Base-by-base conservation (phyloP, 768 basidiomycete genomes). In the Macrolepiota fuliginosa region DNA sequence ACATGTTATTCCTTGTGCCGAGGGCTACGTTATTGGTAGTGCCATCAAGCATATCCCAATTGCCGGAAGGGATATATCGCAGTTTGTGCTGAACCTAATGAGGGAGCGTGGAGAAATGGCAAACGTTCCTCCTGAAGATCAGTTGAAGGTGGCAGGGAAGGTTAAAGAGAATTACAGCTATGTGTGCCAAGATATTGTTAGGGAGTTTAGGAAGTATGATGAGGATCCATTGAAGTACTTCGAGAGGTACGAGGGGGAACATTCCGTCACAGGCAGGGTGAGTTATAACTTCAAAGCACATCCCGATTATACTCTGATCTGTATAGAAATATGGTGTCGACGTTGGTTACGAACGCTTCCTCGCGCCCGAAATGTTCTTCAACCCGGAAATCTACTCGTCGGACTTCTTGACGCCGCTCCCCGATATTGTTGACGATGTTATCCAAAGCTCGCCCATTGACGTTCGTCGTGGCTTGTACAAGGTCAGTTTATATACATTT, bases 11-110 rank as follows among this genome's bases (percentile, higher is more conserved):
- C 90, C 91, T 58, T 88, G 85, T 59, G 96, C 96, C 25, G 97
- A 98, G 70, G 97, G 97, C 49, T 99, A 98, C 73, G 97, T 99
- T 67, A 98, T 99, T 70, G 97, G 97, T 24, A 96, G 93, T 68
- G 92, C 96, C 1, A 98, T 99, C 83, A 98, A 98, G 75, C 94
- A 98, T 71, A 95, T 99, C 70, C 97, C 97, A 54, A 96, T 98
- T 69, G 97, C 96, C 35, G 97, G 97, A 12, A 91, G 96, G 65
- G 96, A 98, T 73, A 97, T 99, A 75, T 86, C 94, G 10, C 90
- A 93, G 70, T 98, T 98, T 72, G 96, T 98, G 37, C 87, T 98
- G 66, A 96, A 96, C 71, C 80, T 99, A 51, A 84, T 99, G 79
- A 86, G 97, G 66, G 96, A 99, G 76, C 89, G 97, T 50, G 94